Base-by-base conservation (phyloP, 2,329 filamentous ascomycete genomes). In the Beauveria scarabaeidicola region DNA sequence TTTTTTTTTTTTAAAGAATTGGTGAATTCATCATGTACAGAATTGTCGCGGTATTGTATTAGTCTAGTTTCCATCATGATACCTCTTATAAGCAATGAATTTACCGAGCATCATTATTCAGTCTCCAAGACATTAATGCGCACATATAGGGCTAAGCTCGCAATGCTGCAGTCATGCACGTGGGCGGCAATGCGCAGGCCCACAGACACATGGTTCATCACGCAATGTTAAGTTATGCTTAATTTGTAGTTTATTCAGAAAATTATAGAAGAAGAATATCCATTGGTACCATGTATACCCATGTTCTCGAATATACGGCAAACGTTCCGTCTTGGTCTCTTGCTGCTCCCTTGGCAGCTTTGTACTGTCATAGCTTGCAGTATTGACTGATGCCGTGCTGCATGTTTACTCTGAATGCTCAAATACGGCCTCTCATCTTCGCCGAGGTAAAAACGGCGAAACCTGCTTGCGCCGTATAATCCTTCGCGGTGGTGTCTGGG, bases 1-100 rank as follows among this genome's bases (percentile, higher is more conserved):
- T 48, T n/a, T 44, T 17, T 9, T 32, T 36, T 17, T 27, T 25
- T 11, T 6, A n/a, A n/a, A n/a, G 32, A 36, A 6, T 5, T 36
- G 32, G 32, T 15, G 32, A 15, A 5, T 5, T 38, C 17, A 6
- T n/a, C 11, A n/a, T 38, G 2, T 29, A n/a, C 6, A 23, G 5
- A 13, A 13, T 23, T 46, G 15, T 52, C 17, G 21, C 21, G 41
- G 23, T 36, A 27, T 57, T 11, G 41, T 11, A 21, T 10, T 48
- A 40, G 43, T 40, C 36, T 43, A 50, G 21, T 50, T 57, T 8
- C 23, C 41, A 29, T 25, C n/a, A 44, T 52, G 57, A 59, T 59
- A 59, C 57, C 57, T 52, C 47, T 17, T 19, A 51, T 21, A 29
- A 59, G 48, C 50, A 59, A 44, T 59, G 40, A 36, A 59, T 47